Evolutionary conservation across 192 early-diverging fungal species (phyloP), one percentile per base, ranked within the genome.

Genomic region (Backusella circina): DNA sequence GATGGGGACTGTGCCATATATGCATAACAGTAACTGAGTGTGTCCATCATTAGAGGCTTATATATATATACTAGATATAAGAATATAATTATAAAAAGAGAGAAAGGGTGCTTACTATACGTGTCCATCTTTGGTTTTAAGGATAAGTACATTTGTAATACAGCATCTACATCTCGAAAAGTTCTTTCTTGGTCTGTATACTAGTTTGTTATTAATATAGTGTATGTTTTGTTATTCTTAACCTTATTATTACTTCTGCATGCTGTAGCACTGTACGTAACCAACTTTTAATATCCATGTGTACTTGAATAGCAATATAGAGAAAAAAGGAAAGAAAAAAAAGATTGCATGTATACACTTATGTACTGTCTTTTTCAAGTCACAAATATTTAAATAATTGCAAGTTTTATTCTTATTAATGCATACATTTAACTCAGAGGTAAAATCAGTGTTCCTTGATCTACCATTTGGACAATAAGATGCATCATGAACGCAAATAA

Each of bases 1-100:
- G 37, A 98, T 94, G 1, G 95, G 95, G 5, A 97, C 77, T 0
- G 95, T 97, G 36, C 97, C 97, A 71, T 93, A 87, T 28, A 98
- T 84, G 76, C 91, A 95, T 33, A 98, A 85, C 0, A 96, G 81
- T 21, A 91, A 85, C 74, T 91, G 84, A 6, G 77, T 85, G 70
- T 87, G 83, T n/a, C 87, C 86, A 74, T 87, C 81, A 31, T 89
- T 84, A 57, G 87, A 84, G 66, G 88, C 88, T 89, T n/a, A n/a
- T n/a, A n/a, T n/a, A 84, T n/a, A 64, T 26, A 39, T 15, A 35
- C 4, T 28, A 30, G 18, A 26, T n/a, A n/a, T n/a, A n/a, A n/a
- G n/a, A n/a, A n/a, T n/a, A n/a, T n/a, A n/a, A n/a, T n/a, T n/a
- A n/a, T n/a, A n/a, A n/a, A n/a, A n/a, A n/a, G n/a, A n/a, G n/a